A percentile compares a stretch with the other conserved stretches of the same genome.
These are phyloP conservation scores for Isabelozyma rhagii DNA, from an alignment of 805 yeast genomes.

Conservation along the genomic window DNA sequence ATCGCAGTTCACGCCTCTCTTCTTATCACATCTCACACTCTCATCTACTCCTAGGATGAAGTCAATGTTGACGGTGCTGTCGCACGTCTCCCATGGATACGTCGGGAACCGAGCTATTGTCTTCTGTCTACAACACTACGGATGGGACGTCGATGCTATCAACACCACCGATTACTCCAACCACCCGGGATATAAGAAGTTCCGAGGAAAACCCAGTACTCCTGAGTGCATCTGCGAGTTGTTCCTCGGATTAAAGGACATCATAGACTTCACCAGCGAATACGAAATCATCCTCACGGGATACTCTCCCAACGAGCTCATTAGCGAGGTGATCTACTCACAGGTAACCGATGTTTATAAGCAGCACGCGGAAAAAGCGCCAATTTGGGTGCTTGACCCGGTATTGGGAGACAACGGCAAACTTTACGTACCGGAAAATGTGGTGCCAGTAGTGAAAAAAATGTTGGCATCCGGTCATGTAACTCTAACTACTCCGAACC, in stretches of 20 bases:
- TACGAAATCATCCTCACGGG: conserved; percentile 78
- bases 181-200: conserved; percentile 67
- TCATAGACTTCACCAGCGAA: conserved; percentile 21
- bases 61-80: conserved; percentile 52
- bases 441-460: conserved; percentile 50
- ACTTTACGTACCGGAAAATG: conserved; percentile 64
- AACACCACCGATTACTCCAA: conserved; percentile 67
- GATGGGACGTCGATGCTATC: conserved; percentile 67
- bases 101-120: conserved; percentile 69
- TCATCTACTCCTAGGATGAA: conserved; percentile 8
- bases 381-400: conserved; percentile 78
- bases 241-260: conserved; percentile 32
- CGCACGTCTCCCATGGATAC: conserved; percentile 72
- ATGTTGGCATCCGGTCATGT: conserved; percentile 45
- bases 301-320: conserved; percentile 64
- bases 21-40: not conserved
- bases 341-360: conserved; percentile 29
- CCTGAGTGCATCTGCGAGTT: conserved; percentile 26
- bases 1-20: not conserved
- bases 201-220: conserved; percentile 45
- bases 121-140: conserved; percentile 60
- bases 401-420: conserved; percentile 89
- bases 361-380: conserved; percentile 6
- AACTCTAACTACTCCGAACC: conserved; percentile 65
- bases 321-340: conserved; percentile 47